Conservation (phyloP, 2,329 filamentous ascomycete genomes). For the Blastomyces percursus region DNA sequence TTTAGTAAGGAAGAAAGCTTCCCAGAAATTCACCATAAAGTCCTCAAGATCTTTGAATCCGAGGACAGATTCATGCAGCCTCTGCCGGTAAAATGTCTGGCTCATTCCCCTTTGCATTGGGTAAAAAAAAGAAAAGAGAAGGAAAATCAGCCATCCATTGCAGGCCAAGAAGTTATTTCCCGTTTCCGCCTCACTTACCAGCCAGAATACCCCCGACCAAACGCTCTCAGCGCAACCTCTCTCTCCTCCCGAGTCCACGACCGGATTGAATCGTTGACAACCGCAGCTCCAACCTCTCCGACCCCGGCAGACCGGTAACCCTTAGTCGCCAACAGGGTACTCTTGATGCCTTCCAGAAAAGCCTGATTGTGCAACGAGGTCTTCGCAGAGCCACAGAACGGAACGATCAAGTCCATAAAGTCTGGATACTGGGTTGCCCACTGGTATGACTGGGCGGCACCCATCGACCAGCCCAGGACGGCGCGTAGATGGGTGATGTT, state of each 20-base stretch:
- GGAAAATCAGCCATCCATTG: neutral
- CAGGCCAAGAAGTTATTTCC: neutral
- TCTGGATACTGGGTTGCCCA: conserved; percentile 53
- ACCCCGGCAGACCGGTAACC: conserved; percentile 43
- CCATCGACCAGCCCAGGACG: conserved; percentile 62
- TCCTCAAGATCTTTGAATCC: conserved; percentile 59
- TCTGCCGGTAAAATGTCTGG: conserved; percentile 65
- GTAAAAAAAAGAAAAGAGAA: neutral
- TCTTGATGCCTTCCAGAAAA: conserved; percentile 55
- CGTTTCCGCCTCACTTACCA: conserved; percentile 34
- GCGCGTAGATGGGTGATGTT: conserved; percentile 49
- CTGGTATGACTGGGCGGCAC: conserved; percentile 54
- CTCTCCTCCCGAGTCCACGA: conserved; percentile 46
- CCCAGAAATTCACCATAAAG: conserved; percentile 67
- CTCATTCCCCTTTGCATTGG: conserved; percentile 55
- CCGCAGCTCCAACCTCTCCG: conserved; percentile 35
- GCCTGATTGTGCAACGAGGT: conserved; percentile 58
- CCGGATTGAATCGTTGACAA: conserved; percentile 30
- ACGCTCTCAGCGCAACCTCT: conserved; percentile 53
- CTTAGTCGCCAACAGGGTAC: conserved; percentile 48
- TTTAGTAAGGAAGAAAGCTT: conserved; percentile 60
- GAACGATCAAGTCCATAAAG: conserved; percentile 54
- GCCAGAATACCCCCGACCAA: conserved; percentile 65
- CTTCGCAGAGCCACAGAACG: conserved; percentile 56
- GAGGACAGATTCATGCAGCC: conserved; percentile 53